Percentiles rank a stretch among this genome's conserved stretches.
These are phyloP conservation scores for Domatiomyces catenatus DNA, from an alignment of 2,329 filamentous ascomycete species.

Conservation along the genomic window DNA sequence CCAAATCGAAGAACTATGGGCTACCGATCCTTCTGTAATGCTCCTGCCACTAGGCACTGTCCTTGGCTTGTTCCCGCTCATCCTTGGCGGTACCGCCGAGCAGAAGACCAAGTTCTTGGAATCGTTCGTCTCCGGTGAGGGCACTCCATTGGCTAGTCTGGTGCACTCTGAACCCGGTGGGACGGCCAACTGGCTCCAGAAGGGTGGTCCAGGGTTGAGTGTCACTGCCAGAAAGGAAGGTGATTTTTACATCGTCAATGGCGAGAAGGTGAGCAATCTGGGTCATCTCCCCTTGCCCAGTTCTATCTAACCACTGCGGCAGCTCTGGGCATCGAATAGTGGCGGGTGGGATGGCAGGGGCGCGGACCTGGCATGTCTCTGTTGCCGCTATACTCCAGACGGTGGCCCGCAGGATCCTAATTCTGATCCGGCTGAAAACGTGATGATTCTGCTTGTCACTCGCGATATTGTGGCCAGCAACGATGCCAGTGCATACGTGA, in stretches of 20 bases:
- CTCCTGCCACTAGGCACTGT: conserved; percentile 39
- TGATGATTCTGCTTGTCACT: conserved; percentile 38
- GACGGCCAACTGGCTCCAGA: conserved; percentile 38
- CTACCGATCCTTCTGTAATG: conserved; percentile 34
- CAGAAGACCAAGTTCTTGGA: conserved; percentile 31
- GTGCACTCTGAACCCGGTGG: conserved; percentile 39
- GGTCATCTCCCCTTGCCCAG: neutral
- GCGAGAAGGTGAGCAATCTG: conserved; percentile 34
- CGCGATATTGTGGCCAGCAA: conserved; percentile 34
- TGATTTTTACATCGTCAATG: conserved; percentile 37
- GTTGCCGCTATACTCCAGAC: conserved; percentile 29
- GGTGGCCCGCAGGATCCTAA: conserved; percentile 9
- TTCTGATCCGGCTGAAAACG: conserved; percentile 19
- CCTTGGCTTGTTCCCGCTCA: conserved; percentile 37
- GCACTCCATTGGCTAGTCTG: conserved; percentile 35
- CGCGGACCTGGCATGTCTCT: conserved; percentile 37
- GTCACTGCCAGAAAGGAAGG: conserved; percentile 36
- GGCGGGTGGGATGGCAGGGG: conserved; percentile 39
- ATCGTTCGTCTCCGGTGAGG: conserved; percentile 32
- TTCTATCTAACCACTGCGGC: neutral
- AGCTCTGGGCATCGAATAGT: conserved; percentile 41
- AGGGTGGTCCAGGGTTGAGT: conserved; percentile 32
- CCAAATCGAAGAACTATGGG: conserved; percentile 39
- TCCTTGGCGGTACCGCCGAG: conserved; percentile 29
- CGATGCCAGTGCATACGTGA: conserved; percentile 27